These are phyloP conservation scores for Stevia rebaudiana DNA, from an alignment of 140 eudicot species.

Conservation along the genomic window DNA sequence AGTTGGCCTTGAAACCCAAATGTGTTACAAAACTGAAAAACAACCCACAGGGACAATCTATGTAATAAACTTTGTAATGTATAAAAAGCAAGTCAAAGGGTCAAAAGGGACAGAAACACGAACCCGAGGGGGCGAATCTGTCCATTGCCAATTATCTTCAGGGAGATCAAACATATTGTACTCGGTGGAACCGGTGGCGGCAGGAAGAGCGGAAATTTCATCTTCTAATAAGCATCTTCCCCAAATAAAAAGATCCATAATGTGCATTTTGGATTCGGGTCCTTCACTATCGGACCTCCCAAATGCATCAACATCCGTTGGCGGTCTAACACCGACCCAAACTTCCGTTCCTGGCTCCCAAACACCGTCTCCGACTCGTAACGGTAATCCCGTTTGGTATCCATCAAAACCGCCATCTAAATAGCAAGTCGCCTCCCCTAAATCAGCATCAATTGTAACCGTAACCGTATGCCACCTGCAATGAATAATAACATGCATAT, in stretches of 20 bases:
- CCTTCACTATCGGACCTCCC: constrained; percentile 99
- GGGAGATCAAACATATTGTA: constrained; percentile 65
- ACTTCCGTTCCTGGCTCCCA: constrained; percentile 95
- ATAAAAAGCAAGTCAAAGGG: not conserved
- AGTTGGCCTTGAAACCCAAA: no score
- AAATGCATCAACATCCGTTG: constrained; percentile 78
- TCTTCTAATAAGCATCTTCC: constrained; percentile 93
- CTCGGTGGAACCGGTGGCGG: constrained; percentile 67
- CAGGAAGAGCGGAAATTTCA: constrained; percentile 78
- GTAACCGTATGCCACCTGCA: constrained; percentile 97
- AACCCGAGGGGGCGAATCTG: constrained; percentile 91
- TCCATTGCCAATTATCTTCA: constrained; percentile 97
- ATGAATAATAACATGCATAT: not conserved
- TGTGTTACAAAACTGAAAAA: no score
- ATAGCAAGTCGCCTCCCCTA: constrained; percentile 93
- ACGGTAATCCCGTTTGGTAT: constrained; percentile 70
- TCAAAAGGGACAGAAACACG: constrained; percentile 18
- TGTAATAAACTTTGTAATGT: no score
- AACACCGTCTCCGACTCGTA: constrained; percentile 50
- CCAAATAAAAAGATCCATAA: constrained; percentile 98
- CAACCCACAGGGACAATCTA: no score
- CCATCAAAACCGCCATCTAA: constrained; percentile 97
- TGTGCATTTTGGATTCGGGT: constrained; percentile 84
- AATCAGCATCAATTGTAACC: constrained; percentile 83
- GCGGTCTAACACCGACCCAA: constrained; percentile 92